Evolutionary conservation across 2,329 filamentous ascomycete species (phyloP).

Genomic region (Daldinia sp.): DNA sequence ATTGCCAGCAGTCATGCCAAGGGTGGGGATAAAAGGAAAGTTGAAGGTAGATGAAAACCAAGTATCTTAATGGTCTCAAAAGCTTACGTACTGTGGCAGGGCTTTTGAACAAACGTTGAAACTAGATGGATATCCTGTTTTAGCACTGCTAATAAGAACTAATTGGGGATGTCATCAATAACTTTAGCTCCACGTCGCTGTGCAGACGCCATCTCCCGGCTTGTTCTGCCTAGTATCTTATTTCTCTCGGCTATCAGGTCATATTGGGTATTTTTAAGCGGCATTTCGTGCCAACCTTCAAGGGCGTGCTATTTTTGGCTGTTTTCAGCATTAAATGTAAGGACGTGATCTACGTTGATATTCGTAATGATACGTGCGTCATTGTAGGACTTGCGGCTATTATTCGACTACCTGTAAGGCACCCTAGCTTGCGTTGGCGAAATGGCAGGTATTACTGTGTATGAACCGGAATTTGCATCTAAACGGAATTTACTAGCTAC

Average conservation of each 20-base stretch:
- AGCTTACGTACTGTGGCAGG: not conserved
- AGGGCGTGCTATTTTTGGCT: conserved; percentile 6
- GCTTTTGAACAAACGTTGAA: not conserved
- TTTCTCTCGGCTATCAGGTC: not conserved
- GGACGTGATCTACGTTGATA: not conserved
- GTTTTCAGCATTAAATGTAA: not conserved
- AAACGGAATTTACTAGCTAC: not conserved
- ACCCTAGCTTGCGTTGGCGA: not conserved
- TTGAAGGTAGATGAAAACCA: conserved; percentile 1
- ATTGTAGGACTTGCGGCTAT: not conserved
- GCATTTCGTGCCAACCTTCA: conserved; percentile 1
- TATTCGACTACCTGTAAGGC: not conserved
- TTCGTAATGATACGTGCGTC: not conserved
- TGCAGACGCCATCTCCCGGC: not conserved
- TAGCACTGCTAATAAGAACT: not conserved
- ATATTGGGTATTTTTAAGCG: not conserved
- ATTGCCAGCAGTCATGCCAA: not conserved
- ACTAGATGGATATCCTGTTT: not conserved
- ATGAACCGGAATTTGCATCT: not conserved
- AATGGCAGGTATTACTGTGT: not conserved
- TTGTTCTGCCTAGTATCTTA: not conserved
- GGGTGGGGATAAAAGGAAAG: not conserved
- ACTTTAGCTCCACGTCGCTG: not conserved
- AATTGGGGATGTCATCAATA: not conserved
- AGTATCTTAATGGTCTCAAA: not conserved